Evolutionary conservation across 2,329 filamentous ascomycete genomes (phyloP).

Genomic region (Pseudocercospora fuligena): DNA sequence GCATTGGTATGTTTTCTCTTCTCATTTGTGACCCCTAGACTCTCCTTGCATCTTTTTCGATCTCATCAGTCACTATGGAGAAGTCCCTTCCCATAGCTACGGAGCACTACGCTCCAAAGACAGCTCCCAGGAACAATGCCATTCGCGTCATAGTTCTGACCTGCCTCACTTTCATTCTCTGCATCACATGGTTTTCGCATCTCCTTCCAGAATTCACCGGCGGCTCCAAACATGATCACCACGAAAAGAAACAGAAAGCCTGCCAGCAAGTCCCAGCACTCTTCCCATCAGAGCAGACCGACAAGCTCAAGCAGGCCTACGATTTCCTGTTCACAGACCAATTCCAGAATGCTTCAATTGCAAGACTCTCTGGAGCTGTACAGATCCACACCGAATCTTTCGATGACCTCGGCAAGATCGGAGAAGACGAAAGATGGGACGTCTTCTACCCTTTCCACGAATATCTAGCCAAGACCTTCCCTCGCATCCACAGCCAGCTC

Average conservation of each 20-base stretch:
- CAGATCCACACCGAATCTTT: slow-evolving; percentile 61
- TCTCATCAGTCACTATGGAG: slow-evolving; percentile 28
- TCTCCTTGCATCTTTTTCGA: slow-evolving; percentile 7
- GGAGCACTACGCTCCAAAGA: slow-evolving; percentile 26
- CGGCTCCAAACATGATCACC: neutral
- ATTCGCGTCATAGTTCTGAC: slow-evolving; percentile 20
- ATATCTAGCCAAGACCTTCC: slow-evolving; percentile 57
- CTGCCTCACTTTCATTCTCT: slow-evolving; percentile 22
- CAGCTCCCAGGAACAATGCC: slow-evolving; percentile 21
- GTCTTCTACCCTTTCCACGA: slow-evolving; percentile 58
- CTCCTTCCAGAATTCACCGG: slow-evolving; percentile 12
- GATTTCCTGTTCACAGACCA: slow-evolving; percentile 37
- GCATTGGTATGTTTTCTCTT: neutral
- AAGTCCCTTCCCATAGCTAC: slow-evolving; percentile 33
- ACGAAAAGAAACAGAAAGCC: neutral
- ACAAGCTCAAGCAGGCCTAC: slow-evolving; percentile 37
- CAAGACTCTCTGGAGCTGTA: slow-evolving; percentile 60
- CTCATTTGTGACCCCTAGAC: neutral
- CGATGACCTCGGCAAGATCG: slow-evolving; percentile 61
- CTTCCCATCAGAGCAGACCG: slow-evolving; percentile 31
- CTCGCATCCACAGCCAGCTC: slow-evolving; percentile 48
- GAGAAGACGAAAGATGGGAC: slow-evolving; percentile 61
- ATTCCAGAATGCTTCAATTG: slow-evolving; percentile 44
- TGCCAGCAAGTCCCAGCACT: slow-evolving; percentile 39
- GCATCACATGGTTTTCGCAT: slow-evolving; percentile 21